phyloP scores from a whole-genome alignment of 2,329 filamentous ascomycete species.

The Pezicula radicicola region DNA sequence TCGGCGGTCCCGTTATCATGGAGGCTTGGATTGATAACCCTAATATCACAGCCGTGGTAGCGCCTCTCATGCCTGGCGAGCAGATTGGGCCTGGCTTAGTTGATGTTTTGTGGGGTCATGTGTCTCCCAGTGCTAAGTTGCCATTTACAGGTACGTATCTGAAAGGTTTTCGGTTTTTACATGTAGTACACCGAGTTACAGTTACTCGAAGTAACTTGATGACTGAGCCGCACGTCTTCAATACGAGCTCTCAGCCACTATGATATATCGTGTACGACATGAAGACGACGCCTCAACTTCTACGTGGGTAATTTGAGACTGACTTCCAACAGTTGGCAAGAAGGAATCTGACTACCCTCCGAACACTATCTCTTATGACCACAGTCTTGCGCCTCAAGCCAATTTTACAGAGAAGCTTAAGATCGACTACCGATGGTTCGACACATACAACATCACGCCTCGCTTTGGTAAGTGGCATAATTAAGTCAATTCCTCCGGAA shows the following conservation, averaged over 20 bases:
- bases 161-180: slow-evolving; percentile 45
- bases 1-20: slow-evolving; percentile 32
- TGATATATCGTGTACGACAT: too few relatives aligned
- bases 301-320: slow-evolving; percentile 25
- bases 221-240: too few relatives aligned
- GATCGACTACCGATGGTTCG: slow-evolving; percentile 50
- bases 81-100: slow-evolving; percentile 77
- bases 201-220: too few relatives aligned
- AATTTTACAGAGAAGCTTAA: slow-evolving; percentile 44
- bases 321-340: slow-evolving; percentile 30
- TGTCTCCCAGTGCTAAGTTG: slow-evolving; percentile 73
- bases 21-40: slow-evolving; percentile 69
- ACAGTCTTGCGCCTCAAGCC: slow-evolving; percentile 23
- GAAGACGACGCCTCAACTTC: too few relatives aligned
- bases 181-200: too few relatives aligned
- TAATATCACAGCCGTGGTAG: slow-evolving; percentile 69
- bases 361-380: too few relatives aligned
- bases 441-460: slow-evolving; percentile 29
- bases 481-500: too few relatives aligned
- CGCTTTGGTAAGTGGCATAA: slow-evolving; percentile 13
- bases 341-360: slow-evolving; percentile 22
- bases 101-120: slow-evolving; percentile 72
- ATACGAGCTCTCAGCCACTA: too few relatives aligned
- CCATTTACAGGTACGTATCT: slow-evolving; percentile 69
- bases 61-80: slow-evolving; percentile 78